Percentiles rank a stretch among this genome's conserved stretches.
Conservation (phyloP, 306 rosid species). For the Prunus armeniaca region DNA sequence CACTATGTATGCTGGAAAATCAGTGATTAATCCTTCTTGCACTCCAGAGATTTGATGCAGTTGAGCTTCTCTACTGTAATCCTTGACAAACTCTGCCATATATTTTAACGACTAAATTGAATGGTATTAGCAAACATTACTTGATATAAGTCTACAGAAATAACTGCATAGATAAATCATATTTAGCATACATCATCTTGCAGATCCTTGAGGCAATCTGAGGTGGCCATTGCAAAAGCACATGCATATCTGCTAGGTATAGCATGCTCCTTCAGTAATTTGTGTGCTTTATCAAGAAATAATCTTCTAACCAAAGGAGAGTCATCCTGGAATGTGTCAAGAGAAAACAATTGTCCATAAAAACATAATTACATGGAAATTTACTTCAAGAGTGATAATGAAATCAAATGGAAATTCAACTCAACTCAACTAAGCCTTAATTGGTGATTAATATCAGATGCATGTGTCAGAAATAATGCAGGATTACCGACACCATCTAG, state of each 20-base stretch:
- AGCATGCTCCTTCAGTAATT: conserved; percentile 66
- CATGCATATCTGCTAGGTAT: conserved; percentile 85
- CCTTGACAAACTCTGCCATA: conserved; percentile 77
- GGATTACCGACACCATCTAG: not conserved
- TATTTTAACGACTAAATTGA: conserved; percentile 58
- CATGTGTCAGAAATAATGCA: not conserved
- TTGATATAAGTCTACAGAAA: conserved; percentile 3
- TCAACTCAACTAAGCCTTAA: not conserved
- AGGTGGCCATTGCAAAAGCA: conserved; percentile 67
- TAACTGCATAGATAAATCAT: conserved; percentile 5
- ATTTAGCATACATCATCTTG: conserved; percentile 51
- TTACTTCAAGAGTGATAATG: not conserved
- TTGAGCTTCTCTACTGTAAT: conserved; percentile 58
- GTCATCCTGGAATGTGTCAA: conserved; percentile 54
- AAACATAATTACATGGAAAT: not conserved
- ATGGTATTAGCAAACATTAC: conserved; percentile 38
- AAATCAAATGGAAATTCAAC: not conserved
- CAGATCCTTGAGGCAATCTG: conserved; percentile 49
- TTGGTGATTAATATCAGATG: not conserved
- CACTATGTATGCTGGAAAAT: conserved; percentile 67
- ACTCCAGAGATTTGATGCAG: conserved; percentile 48
- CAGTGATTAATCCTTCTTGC: conserved; percentile 48
- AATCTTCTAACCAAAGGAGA: conserved; percentile 54
- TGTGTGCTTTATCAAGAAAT: conserved; percentile 64
- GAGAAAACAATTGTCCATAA: conserved; percentile 20